Evolutionary conservation across 1,284 basidiomycete species (phyloP), one percentile per base, ranked within the genome.

Genomic region (Cutaneotrichosporon sp.): DNA sequence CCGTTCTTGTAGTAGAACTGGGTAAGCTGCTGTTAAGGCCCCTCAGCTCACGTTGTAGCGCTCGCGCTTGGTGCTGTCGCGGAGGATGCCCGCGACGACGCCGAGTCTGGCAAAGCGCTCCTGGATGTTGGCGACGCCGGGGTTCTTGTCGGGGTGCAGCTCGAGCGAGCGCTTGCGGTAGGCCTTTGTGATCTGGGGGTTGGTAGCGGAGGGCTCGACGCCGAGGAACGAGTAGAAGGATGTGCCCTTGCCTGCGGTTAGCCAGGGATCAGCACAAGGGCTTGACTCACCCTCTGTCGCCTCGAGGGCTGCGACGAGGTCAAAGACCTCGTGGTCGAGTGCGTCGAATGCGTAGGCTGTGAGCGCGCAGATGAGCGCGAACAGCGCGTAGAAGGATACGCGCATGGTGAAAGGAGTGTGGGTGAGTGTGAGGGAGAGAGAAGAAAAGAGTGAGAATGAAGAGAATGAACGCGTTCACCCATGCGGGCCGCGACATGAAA

Each of bases 301-400:
- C 80, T 95, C 88, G 34, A 97, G 79, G 7, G 86, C 90, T 66
- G 86, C 86, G 60, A 97, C 93, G n/a, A 97, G 84, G 80, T 97
- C 94, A 73, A 97, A 97, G 57, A 97, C 94, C 80, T 97, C 94
- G 82, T 94, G 85, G 81, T 95, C 92, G 79, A 93, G 89, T 87
- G 92, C 74, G 27, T 69, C 61, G 72, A 75, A 78, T 3, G 64
- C 64, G 16, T 54, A 34, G 5, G 52, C 62, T n/a, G 38, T 20
- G 7, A 49, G 43, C 45, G 59, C 52, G 29, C 43, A 63, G 13
- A 60, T 33, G 45, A 66, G 61, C 56, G 62, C 56, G 25, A 63
- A 6, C 22, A 66, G 45, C 34, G 57, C 56, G 16, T 58, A 38
- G 20, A 64, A n/a, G 3, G 45, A 47, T n/a, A 54, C 20, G 24